Evolutionary conservation across 2,329 filamentous ascomycete species (phyloP), one percentile per base, ranked within the genome.

Genomic region (Verruconis gallopava): DNA sequence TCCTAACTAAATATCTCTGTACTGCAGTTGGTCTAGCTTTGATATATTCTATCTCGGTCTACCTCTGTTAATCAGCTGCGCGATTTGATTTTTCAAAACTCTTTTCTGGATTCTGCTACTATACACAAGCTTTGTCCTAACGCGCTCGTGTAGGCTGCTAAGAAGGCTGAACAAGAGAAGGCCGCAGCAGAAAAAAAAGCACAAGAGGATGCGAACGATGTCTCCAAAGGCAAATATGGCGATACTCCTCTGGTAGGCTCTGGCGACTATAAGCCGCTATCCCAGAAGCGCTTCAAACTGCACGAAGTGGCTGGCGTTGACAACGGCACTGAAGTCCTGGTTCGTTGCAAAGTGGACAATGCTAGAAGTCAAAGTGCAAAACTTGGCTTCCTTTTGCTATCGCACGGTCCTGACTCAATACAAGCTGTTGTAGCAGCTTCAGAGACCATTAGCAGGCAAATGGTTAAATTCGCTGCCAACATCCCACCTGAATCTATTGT

Each of bases 381-480:
- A 69, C 81, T 95, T 67, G 81, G 78, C 33, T 95, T 95, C 65
- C 65, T 95, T 53, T 85, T 91, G 66, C 71, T 96, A 52, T 75
- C 85, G 61, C 77, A 83, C 59, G 68, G 73, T 46, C 73, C 78
- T 54, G 79, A 81, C 69, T 81, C 79, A 19, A 79, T 95, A 30
- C 88, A 95, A 67, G 85, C 81, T 40, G 80, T 95, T 28, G 68
- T 85, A 13, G 71, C 73, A 14, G 80, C 76, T 38, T 75, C 62
- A 49, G 64, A 65, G 48, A 74, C 54, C 63, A 69, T 57, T 75
- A 85, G 53, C 77, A 80, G 79, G 59, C 85, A 84, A 63, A 96
- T 96, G 89, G 84, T 95, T 58, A 96, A 96, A 67, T 96, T 83
- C 76, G 77, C 81, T 38, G 76, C 75, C 37, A 72, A 68, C 34